A percentile compares a stretch with the other conserved stretches of the same genome.
Evolutionary conservation across 2,329 filamentous ascomycete genomes (phyloP).

Genomic region (Aspergillus phoenicis): DNA sequence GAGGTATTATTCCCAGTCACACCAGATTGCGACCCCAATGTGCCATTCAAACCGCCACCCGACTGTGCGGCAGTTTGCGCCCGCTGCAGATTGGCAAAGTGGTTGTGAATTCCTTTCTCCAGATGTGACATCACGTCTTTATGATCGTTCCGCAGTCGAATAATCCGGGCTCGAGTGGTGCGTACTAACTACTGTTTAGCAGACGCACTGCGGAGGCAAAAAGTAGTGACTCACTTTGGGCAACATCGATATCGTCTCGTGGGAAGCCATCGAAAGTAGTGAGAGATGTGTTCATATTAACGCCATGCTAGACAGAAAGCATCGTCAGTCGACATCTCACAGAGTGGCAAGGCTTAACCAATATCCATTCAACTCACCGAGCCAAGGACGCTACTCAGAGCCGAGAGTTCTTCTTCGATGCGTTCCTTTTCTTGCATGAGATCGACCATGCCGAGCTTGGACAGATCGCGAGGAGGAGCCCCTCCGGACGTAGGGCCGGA

Average conservation of each 20-base stretch:
- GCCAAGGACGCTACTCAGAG: slow-evolving; percentile 81
- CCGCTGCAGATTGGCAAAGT: slow-evolving; percentile 74
- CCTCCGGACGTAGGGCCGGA: slow-evolving; percentile 72
- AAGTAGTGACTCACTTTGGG: slow-evolving; percentile 68
- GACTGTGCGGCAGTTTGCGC: slow-evolving; percentile 45
- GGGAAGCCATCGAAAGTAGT: slow-evolving; percentile 90
- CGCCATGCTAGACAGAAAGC: slow-evolving; percentile 70
- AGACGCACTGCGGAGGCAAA: neutral
- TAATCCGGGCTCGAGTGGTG: slow-evolving; percentile 88
- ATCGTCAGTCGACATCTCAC: slow-evolving; percentile 18
- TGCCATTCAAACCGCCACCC: slow-evolving; percentile 28
- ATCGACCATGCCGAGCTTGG: slow-evolving; percentile 72
- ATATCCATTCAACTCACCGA: slow-evolving; percentile 61
- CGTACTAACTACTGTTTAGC: slow-evolving; percentile 63
- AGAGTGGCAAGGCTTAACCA: slow-evolving; percentile 6
- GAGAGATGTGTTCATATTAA: slow-evolving; percentile 87
- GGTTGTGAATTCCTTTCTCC: slow-evolving; percentile 83
- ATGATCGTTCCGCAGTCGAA: slow-evolving; percentile 88
- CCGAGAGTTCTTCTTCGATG: slow-evolving; percentile 82
- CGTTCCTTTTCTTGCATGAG: slow-evolving; percentile 82
- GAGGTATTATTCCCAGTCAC: slow-evolving; percentile 26
- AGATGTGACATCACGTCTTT: slow-evolving; percentile 82
- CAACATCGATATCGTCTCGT: slow-evolving; percentile 88
- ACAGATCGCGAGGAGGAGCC: slow-evolving; percentile 60
- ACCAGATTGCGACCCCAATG: slow-evolving; percentile 25